These are phyloP conservation scores for Aquilaria yunnanensis DNA, from an alignment of 345 rosid genomes.

Conservation along the genomic window DNA sequence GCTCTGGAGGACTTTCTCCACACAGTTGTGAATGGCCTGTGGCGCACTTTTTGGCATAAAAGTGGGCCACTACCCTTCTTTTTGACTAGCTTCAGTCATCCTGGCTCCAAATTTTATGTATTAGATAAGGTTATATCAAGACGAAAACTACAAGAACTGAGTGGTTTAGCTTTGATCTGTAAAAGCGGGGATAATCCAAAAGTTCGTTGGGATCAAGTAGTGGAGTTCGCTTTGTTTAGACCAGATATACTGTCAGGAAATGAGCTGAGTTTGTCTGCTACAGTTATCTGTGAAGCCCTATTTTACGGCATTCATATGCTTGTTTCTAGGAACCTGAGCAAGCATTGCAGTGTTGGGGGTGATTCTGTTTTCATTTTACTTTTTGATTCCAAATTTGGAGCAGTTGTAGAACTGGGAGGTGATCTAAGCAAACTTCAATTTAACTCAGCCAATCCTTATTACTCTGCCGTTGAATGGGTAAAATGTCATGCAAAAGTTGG, in stretches of 20 bases:
- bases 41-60: conserved; percentile 66
- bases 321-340: conserved; percentile 44
- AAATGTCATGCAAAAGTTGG: conserved; percentile 39
- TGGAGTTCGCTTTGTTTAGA: conserved; percentile 37
- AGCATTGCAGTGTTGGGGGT: conserved; percentile 17
- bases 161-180: conserved; percentile 47
- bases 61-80: conserved; percentile 42
- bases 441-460: conserved; percentile 28
- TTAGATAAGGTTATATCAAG: conserved; percentile 45
- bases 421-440: conserved; percentile 36
- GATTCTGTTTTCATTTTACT: conserved; percentile 43
- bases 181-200: conserved; percentile 29
- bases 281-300: conserved; percentile 51
- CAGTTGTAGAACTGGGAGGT: conserved; percentile 53
- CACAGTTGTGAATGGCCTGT: conserved; percentile 37
- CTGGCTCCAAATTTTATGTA: conserved; percentile 48
- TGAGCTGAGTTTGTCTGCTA: conserved; percentile 38
- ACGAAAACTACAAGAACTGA: conserved; percentile 44
- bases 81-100: conserved; percentile 37
- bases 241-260: conserved; percentile 34
- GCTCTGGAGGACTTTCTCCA: conserved; percentile 59
- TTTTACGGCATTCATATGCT: conserved; percentile 54
- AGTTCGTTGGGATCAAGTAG: conserved; percentile 48
- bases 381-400: conserved; percentile 56
- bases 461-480: conserved; percentile 45